Evolutionary conservation across 164 flowering plant species (phyloP).

Genomic region (Malania oleifera): DNA sequence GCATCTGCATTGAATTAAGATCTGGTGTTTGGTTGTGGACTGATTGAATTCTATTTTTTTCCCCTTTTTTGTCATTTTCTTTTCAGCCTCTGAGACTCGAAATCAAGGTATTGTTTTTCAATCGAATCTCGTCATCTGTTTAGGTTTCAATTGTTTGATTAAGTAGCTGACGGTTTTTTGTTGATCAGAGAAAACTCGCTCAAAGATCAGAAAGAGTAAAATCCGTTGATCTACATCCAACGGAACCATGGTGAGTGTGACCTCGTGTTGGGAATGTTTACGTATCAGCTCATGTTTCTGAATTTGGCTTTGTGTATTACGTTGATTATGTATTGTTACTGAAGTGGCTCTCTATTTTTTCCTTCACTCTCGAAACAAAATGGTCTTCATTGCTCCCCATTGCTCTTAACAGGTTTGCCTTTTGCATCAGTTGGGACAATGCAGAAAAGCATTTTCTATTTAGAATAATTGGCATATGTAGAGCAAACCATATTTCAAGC

Average conservation of each 20-base stretch:
- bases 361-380: too few species aligned
- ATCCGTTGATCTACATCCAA: conserved; percentile 4
- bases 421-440: too few species aligned
- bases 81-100: conserved; percentile 5
- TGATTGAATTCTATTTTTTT: not conserved
- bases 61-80: too few species aligned
- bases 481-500: too few species aligned
- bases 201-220: conserved; percentile 6
- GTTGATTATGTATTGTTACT: too few species aligned
- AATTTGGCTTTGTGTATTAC: too few species aligned
- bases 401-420: too few species aligned
- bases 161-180: not conserved
- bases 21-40: not conserved
- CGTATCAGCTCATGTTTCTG: too few species aligned
- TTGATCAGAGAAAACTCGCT: conserved; percentile 3
- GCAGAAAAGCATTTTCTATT: too few species aligned
- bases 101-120: conserved; percentile 5
- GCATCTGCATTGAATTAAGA: not conserved
- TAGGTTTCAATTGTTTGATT: not conserved
- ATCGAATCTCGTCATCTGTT: not conserved
- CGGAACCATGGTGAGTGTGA: conserved; percentile 1
- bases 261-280: not conserved
- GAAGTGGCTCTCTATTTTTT: too few species aligned
- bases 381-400: too few species aligned
- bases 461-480: too few species aligned